Conservation (phyloP, 108 stramenopile genomes). For the Nitzschia sp. region DNA sequence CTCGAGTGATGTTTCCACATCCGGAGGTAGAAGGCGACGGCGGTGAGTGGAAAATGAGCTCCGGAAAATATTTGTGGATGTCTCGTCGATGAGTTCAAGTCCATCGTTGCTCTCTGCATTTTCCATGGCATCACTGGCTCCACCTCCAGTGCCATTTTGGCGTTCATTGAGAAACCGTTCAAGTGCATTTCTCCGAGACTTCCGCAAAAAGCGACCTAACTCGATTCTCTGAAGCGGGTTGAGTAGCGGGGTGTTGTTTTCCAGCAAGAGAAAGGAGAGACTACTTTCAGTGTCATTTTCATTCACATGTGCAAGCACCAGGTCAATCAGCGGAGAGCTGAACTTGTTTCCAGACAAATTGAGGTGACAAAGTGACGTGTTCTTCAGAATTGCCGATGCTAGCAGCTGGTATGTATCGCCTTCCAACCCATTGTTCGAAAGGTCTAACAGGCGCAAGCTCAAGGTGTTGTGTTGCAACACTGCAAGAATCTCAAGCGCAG, state of each 20-base stretch:
- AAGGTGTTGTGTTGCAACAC: constrained; percentile 53
- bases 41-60: constrained; percentile 1
- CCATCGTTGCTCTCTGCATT: constrained; percentile 2
- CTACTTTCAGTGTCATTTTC: constrained; percentile 31
- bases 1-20: neutral
- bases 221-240: constrained; percentile 20
- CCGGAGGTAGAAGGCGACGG: neutral
- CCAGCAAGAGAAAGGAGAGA: constrained; percentile 43
- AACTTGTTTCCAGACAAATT: constrained; percentile 62
- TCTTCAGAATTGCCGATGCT: constrained; percentile 39
- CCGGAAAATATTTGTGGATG: neutral
- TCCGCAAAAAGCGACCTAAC: constrained; percentile 24
- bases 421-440: constrained; percentile 54
- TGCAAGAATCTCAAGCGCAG: constrained; percentile 50
- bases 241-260: constrained; percentile 51
- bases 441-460: constrained; percentile 42
- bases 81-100: constrained; percentile 31
- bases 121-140: neutral
- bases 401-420: constrained; percentile 41
- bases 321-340: constrained; percentile 34
- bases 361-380: constrained; percentile 43
- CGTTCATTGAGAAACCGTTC: constrained; percentile 22
- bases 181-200: constrained; percentile 36
- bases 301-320: constrained; percentile 30
- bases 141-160: constrained; percentile 4